phyloP scores from a whole-genome alignment of 1,139 yeast genomes.

The Scheffersomyces titani region DNA sequence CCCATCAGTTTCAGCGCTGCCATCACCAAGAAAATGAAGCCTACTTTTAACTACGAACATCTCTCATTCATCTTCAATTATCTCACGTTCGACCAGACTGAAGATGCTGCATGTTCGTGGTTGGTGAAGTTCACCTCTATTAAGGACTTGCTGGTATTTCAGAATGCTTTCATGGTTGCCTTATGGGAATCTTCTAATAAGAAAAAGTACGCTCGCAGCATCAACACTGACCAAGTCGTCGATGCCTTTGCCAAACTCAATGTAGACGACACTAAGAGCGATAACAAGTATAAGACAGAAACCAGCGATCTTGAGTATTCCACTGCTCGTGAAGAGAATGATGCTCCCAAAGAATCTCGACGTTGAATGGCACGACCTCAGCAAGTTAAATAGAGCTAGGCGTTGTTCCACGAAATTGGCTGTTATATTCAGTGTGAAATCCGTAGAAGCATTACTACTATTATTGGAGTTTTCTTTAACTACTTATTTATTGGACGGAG shows the following conservation, averaged over 20 bases:
- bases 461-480: too few relatives aligned
- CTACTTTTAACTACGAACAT: slow-evolving; percentile 62
- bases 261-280: slow-evolving; percentile 18
- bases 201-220: slow-evolving; percentile 41
- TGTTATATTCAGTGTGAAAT: neutral
- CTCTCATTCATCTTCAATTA: slow-evolving; percentile 69
- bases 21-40: slow-evolving; percentile 56
- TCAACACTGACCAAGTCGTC: slow-evolving; percentile 17
- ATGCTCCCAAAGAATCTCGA: slow-evolving; percentile 1
- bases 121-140: slow-evolving; percentile 53
- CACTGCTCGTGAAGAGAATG: slow-evolving; percentile 11
- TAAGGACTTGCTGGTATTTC: slow-evolving; percentile 50
- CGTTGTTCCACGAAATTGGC: neutral
- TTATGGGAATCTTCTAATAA: slow-evolving; percentile 65
- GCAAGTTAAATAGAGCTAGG: neutral
- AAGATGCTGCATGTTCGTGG: slow-evolving; percentile 56
- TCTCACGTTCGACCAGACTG: slow-evolving; percentile 21
- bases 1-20: slow-evolving; percentile 39
- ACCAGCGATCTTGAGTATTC: slow-evolving; percentile 13
- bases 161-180: slow-evolving; percentile 49
- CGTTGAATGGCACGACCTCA: neutral
- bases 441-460: neutral
- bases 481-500: neutral
- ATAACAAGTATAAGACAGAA: slow-evolving; percentile 1
- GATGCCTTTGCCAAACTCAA: slow-evolving; percentile 31